phyloP scores from a whole-genome alignment of 768 basidiomycete genomes.

The Termitomyces eurrhizus region DNA sequence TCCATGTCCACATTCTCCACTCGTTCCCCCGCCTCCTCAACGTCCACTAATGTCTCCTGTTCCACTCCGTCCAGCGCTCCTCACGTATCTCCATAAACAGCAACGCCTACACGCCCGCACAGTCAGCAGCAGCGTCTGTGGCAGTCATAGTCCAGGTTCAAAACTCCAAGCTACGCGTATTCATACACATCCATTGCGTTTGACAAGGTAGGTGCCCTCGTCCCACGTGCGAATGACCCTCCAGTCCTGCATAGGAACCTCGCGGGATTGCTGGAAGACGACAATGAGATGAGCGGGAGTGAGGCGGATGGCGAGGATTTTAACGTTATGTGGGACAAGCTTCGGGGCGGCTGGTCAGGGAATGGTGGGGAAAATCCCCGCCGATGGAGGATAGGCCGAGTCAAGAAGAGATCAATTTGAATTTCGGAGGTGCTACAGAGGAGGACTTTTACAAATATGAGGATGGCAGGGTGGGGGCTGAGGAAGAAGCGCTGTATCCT shows the following conservation, averaged over 20 bases:
- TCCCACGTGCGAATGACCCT: constrained; percentile 37
- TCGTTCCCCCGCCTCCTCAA: constrained; percentile 10
- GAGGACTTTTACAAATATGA: constrained; percentile 18
- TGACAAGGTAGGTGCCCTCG: constrained; percentile 27
- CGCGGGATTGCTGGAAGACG: constrained; percentile 13
- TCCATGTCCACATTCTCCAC: no score
- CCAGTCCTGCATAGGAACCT: constrained; percentile 28
- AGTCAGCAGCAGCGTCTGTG: not conserved
- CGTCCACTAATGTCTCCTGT: constrained; percentile 11
- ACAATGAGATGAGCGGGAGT: constrained; percentile 12
- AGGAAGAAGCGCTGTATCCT: constrained; percentile 49
- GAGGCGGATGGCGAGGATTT: constrained; percentile 21
- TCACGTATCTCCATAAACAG: not conserved
- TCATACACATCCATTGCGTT: constrained; percentile 39
- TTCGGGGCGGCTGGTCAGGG: constrained; percentile 24
- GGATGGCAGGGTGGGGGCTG: constrained; percentile 25
- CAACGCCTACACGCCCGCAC: not conserved
- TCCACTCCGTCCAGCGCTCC: constrained; percentile 8
- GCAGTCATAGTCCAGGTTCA: not conserved
- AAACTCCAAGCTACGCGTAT: constrained; percentile 1
- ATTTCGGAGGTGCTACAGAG: constrained; percentile 29
- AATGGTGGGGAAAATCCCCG: constrained; percentile 14
- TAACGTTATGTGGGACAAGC: constrained; percentile 24
- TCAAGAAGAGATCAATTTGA: constrained; percentile 42
- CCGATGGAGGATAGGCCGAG: constrained; percentile 33